phyloP scores from a whole-genome alignment of 441 rosid species.

The Mallotus repandus region DNA sequence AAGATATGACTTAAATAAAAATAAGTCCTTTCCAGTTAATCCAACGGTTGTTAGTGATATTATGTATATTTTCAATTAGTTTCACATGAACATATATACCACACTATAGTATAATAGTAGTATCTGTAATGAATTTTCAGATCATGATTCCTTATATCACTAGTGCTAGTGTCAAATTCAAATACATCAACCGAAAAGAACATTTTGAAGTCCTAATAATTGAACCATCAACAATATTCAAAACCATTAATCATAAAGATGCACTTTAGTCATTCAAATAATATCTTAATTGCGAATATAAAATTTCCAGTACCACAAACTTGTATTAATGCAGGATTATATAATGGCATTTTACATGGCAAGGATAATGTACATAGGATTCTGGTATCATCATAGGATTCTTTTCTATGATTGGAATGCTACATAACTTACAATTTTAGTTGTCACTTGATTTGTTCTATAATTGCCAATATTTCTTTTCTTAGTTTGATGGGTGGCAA shows the following conservation, averaged over 20 bases:
- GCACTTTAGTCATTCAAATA: too few relatives aligned
- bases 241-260: too few relatives aligned
- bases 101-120: too few relatives aligned
- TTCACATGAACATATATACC: too few relatives aligned
- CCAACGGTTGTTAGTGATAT: too few relatives aligned
- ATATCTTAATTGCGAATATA: not conserved
- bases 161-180: not conserved
- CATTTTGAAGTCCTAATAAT: not conserved
- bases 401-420: not conserved
- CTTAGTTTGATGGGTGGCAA: not conserved
- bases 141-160: too few relatives aligned
- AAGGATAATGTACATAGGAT: not conserved
- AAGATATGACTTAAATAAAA: too few relatives aligned
- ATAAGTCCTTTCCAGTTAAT: too few relatives aligned
- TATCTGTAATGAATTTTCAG: too few relatives aligned
- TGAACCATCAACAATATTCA: not conserved
- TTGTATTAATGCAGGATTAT: not conserved
- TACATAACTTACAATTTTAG: not conserved
- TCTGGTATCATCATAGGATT: conserved; percentile 2
- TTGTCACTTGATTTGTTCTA: not conserved
- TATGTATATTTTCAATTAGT: too few relatives aligned
- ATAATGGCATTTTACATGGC: not conserved
- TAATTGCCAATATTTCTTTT: not conserved
- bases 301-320: not conserved
- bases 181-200: not conserved